Evolutionary conservation across 768 basidiomycete genomes (phyloP).

Genomic region (Calocybe indica): DNA sequence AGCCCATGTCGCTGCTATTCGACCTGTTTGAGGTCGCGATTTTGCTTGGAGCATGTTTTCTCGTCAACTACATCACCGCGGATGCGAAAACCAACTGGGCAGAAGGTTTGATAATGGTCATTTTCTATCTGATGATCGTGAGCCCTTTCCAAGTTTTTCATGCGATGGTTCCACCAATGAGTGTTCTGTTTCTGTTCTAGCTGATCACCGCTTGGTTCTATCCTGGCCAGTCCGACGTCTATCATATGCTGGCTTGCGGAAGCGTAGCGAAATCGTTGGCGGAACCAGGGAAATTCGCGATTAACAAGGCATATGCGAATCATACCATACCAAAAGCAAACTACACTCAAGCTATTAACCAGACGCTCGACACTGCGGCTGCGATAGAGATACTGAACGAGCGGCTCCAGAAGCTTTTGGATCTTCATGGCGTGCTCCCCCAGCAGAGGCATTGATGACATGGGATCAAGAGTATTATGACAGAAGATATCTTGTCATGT

Average conservation of each 20-base stretch:
- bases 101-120: conserved; percentile 59
- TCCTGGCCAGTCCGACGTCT: conserved; percentile 26
- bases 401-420: conserved; percentile 11
- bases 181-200: conserved; percentile 4
- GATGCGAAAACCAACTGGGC: conserved; percentile 78
- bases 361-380: background rate
- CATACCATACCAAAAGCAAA: background rate
- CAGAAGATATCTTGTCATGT: background rate
- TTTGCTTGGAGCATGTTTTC: conserved; percentile 63
- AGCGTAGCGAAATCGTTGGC: conserved; percentile 10
- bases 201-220: conserved; percentile 28
- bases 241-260: conserved; percentile 18
- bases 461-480: background rate
- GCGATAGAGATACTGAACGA: conserved; percentile 9
- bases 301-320: conserved; percentile 1
- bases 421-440: conserved; percentile 9
- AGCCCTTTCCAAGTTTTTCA: conserved; percentile 5
- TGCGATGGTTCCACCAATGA: background rate
- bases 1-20: conserved; percentile 59
- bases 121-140: conserved; percentile 64
- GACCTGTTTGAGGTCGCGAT: conserved; percentile 64
- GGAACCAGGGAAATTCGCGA: conserved; percentile 4
- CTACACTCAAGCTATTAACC: background rate
- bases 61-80: conserved; percentile 74
- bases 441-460: background rate